These are phyloP conservation scores for Coriaria nepalensis DNA, from an alignment of 306 rosid species.

Conservation along the genomic window DNA sequence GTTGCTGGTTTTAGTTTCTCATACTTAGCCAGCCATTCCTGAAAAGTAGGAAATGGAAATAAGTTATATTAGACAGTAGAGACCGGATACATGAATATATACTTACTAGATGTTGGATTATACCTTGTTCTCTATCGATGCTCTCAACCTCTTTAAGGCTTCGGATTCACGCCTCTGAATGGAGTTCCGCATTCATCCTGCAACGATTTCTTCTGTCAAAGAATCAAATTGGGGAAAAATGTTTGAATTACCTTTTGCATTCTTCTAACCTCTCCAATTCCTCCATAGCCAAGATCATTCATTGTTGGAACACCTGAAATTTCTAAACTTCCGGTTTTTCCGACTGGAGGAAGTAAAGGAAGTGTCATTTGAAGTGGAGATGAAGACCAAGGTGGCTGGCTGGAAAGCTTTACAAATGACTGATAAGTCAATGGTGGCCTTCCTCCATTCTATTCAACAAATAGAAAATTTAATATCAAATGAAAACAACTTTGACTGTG, in stretches of 20 bases:
- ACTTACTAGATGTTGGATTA: background rate
- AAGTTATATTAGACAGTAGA: background rate
- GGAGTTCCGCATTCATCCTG: constrained; percentile 60
- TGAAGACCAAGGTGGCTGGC: constrained; percentile 36
- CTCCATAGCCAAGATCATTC: constrained; percentile 68
- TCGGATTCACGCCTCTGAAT: constrained; percentile 87
- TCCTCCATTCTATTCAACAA: constrained; percentile 72
- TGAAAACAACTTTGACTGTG: background rate
- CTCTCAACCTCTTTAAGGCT: constrained; percentile 63
- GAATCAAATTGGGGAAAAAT: constrained; percentile 3
- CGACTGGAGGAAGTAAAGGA: constrained; percentile 62
- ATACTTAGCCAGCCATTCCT: constrained; percentile 82
- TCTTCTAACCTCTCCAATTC: constrained; percentile 37
- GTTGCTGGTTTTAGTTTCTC: constrained; percentile 89
- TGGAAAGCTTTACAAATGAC: constrained; percentile 77
- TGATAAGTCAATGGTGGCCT: constrained; percentile 80
- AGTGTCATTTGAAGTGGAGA: constrained; percentile 28
- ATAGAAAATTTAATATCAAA: constrained; percentile 8
- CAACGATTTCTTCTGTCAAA: constrained; percentile 17
- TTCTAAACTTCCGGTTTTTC: constrained; percentile 33
- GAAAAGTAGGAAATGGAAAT: background rate
- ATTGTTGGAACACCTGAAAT: constrained; percentile 59
- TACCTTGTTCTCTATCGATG: constrained; percentile 58
- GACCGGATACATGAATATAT: background rate
- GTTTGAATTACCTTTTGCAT: background rate